phyloP scores from a whole-genome alignment of 73 alveolate genomes.

The Uronychia binucleata region DNA sequence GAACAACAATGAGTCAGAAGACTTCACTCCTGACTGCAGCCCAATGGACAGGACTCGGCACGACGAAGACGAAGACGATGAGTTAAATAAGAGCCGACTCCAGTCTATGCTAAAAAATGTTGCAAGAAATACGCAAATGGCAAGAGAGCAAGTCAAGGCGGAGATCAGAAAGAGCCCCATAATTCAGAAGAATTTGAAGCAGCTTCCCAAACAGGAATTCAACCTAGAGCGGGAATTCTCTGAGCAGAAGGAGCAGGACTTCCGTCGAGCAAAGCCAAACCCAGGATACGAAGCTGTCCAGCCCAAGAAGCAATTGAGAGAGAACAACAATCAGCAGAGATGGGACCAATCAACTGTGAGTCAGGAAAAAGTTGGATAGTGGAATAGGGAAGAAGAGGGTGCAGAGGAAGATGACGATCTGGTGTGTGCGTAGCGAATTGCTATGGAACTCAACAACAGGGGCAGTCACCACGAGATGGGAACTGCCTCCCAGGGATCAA shows the following conservation, averaged over 20 bases:
- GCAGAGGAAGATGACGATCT: background rate
- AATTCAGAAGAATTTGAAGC: too few species aligned
- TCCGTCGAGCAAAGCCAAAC: too few species aligned
- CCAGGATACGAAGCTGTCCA: background rate
- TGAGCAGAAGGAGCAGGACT: too few species aligned
- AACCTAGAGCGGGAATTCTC: too few species aligned
- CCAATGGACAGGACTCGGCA: background rate
- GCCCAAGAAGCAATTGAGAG: background rate
- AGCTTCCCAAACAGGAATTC: too few species aligned
- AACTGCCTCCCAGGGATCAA: background rate
- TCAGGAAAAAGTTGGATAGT: too few species aligned
- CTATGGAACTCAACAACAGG: background rate
- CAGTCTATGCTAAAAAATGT: background rate
- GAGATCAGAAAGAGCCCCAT: background rate
- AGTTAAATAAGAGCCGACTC: background rate
- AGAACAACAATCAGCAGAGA: too few species aligned
- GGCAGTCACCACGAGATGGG: background rate
- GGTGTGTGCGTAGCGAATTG: too few species aligned
- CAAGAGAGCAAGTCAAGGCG: background rate
- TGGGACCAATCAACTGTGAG: background rate
- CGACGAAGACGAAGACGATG: constrained; percentile 1
- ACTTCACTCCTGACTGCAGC: background rate
- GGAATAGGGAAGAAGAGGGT: background rate
- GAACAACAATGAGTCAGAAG: background rate
- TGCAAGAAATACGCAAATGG: background rate